A percentile compares a stretch with the other conserved stretches of the same genome.
These are phyloP conservation scores for Hymenoscyphus fructigenus DNA, from an alignment of 2,329 filamentous ascomycete species.

Conservation along the genomic window DNA sequence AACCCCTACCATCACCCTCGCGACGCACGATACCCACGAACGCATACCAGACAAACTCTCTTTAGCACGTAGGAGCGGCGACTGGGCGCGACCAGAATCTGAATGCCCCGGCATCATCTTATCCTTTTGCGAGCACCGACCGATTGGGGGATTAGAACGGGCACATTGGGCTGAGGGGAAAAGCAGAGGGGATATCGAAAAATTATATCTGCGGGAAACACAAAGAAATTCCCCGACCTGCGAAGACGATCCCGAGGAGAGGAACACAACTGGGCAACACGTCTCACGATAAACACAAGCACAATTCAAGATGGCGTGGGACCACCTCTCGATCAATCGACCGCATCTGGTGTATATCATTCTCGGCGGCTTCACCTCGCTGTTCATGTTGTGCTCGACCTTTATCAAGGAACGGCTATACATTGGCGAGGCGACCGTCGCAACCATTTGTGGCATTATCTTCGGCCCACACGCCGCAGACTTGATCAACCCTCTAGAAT, in stretches of 20 bases:
- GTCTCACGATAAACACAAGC: slow-evolving; percentile 2
- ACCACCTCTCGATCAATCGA: slow-evolving; percentile 81
- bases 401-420: slow-evolving; percentile 98
- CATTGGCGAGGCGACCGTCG: slow-evolving; percentile 96
- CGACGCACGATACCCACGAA: not conserved
- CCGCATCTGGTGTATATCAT: slow-evolving; percentile 99
- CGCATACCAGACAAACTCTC: not conserved
- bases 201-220: slow-evolving; percentile 7
- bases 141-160: slow-evolving; percentile 34
- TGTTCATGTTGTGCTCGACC: slow-evolving; percentile 98
- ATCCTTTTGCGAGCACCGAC: slow-evolving; percentile 35
- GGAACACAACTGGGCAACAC: not conserved
- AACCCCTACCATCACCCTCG: not conserved
- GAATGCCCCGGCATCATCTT: slow-evolving; percentile 43
- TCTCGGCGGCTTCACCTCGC: slow-evolving; percentile 90
- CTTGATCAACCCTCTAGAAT: slow-evolving; percentile 71
- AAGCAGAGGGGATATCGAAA: not conserved
- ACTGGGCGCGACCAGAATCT: slow-evolving; percentile 47
- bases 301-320: slow-evolving; percentile 65
- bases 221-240: not conserved
- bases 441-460: slow-evolving; percentile 82
- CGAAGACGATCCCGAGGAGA: not conserved
- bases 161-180: slow-evolving; percentile 18
- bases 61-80: slow-evolving; percentile 40
- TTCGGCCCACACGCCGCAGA: slow-evolving; percentile 84